These are phyloP conservation scores for Cyclocybe cylindracea DNA, from an alignment of 768 basidiomycete genomes.

Conservation along the genomic window DNA sequence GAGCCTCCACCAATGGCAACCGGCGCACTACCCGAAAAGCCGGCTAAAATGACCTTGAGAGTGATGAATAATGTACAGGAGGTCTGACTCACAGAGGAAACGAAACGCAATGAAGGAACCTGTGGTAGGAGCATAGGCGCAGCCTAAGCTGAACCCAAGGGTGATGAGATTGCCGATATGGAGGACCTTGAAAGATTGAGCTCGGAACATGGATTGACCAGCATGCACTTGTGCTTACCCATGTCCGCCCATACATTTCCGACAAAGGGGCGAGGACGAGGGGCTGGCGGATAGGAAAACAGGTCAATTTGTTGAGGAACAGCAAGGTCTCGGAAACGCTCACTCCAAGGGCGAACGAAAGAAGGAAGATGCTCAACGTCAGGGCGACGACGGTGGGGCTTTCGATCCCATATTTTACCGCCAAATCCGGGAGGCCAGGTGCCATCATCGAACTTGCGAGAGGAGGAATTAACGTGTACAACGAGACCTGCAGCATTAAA, in stretches of 20 bases:
- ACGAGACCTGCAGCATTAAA: constrained; percentile 33
- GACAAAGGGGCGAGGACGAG: constrained; percentile 63
- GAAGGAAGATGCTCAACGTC: constrained; percentile 62
- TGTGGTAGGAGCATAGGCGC: constrained; percentile 61
- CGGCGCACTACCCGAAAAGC: constrained; percentile 63
- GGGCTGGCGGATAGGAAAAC: constrained; percentile 36
- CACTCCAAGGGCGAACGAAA: constrained; percentile 61
- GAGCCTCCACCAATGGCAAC: constrained; percentile 67
- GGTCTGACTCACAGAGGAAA: constrained; percentile 52
- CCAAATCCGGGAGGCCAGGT: constrained; percentile 60
- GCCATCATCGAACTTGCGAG: constrained; percentile 56
- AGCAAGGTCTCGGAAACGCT: constrained; percentile 22
- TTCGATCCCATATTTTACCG: constrained; percentile 49
- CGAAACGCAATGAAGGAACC: constrained; percentile 53
- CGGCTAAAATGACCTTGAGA: constrained; percentile 41
- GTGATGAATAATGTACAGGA: not conserved
- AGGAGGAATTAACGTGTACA: constrained; percentile 38
- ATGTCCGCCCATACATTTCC: constrained; percentile 72
- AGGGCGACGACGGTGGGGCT: constrained; percentile 51
- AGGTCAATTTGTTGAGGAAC: constrained; percentile 14
- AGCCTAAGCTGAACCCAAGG: constrained; percentile 63
- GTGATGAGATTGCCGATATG: constrained; percentile 64
- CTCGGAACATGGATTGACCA: not conserved
- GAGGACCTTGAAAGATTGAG: constrained; percentile 41
- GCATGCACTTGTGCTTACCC: constrained; percentile 41